Conservation (phyloP, 2,329 filamentous ascomycete species). For the Hypoxylon sp. region DNA sequence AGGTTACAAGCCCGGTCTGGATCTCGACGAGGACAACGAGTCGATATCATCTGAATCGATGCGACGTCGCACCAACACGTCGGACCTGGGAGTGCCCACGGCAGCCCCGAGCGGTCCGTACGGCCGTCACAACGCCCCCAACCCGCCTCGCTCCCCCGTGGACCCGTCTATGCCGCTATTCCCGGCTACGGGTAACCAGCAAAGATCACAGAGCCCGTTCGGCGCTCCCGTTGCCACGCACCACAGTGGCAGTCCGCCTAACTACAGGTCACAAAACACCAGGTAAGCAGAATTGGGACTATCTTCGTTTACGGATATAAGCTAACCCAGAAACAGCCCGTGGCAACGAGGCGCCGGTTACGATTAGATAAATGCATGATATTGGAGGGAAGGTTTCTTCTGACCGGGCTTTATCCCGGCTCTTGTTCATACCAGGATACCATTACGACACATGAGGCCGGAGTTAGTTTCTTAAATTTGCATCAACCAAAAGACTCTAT, state of each 20-base stretch:
- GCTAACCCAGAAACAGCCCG: conserved; percentile 51
- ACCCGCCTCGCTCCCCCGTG: conserved; percentile 55
- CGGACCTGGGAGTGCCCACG: conserved; percentile 34
- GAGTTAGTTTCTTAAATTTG: conserved; percentile 44
- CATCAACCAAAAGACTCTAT: conserved; percentile 38
- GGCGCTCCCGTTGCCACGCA: conserved; percentile 47
- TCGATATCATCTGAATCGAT: conserved; percentile 66
- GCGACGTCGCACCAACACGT: conserved; percentile 49
- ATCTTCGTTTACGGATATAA: conserved; percentile 5
- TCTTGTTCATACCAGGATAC: conserved; percentile 42
- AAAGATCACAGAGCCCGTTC: conserved; percentile 44
- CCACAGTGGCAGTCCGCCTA: conserved; percentile 52
- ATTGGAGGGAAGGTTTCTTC: conserved; percentile 38
- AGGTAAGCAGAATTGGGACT: conserved; percentile 51
- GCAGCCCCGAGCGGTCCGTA: conserved; percentile 22
- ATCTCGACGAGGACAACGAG: conserved; percentile 75
- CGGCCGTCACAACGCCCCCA: conserved; percentile 38
- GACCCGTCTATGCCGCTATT: conserved; percentile 61
- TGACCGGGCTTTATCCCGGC: conserved; percentile 35
- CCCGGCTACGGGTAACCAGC: conserved; percentile 48
- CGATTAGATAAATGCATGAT: conserved; percentile 49
- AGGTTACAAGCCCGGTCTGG: conserved; percentile 63
- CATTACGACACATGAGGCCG: conserved; percentile 43
- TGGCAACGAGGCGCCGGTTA: conserved; percentile 66
- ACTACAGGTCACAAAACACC: conserved; percentile 53